Percentiles rank a stretch among this genome's conserved stretches.
Evolutionary conservation across 2,329 filamentous ascomycete genomes (phyloP).

Genomic region (Botrytis hyacinthi): DNA sequence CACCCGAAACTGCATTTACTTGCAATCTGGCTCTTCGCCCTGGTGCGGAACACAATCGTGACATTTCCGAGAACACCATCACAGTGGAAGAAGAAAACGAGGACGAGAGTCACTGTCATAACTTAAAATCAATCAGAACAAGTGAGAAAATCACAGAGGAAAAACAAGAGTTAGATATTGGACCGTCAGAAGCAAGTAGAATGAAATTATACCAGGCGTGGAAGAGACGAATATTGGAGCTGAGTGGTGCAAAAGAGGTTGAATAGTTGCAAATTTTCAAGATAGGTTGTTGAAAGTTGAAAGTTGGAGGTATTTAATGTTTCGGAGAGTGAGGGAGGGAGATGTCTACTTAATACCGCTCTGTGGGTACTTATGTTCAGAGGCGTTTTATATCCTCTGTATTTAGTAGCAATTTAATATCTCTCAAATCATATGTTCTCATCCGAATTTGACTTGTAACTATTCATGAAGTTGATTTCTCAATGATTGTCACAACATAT

Average conservation of each 20-base stretch:
- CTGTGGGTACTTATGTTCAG: background rate
- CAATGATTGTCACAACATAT: background rate
- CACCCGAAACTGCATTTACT: background rate
- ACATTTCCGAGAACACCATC: no score
- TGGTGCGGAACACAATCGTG: no score
- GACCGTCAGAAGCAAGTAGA: background rate
- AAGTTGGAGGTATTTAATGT: background rate
- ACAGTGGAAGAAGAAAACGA: background rate
- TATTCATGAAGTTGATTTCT: background rate
- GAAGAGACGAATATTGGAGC: background rate
- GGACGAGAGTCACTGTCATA: background rate
- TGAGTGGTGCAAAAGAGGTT: background rate
- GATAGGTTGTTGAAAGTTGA: background rate
- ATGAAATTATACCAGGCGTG: background rate
- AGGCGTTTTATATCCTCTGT: background rate
- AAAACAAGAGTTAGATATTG: no score
- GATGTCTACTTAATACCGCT: background rate
- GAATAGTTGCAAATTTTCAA: no score
- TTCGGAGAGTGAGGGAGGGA: rapidly evolving
- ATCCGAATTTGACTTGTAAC: background rate
- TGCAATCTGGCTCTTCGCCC: background rate
- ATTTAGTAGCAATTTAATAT: background rate
- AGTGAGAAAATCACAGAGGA: background rate
- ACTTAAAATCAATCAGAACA: background rate
- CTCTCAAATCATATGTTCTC: background rate